Evolutionary conservation across 768 basidiomycete genomes (phyloP), one percentile per base, ranked within the genome.

Genomic region (Suillus placidus): DNA sequence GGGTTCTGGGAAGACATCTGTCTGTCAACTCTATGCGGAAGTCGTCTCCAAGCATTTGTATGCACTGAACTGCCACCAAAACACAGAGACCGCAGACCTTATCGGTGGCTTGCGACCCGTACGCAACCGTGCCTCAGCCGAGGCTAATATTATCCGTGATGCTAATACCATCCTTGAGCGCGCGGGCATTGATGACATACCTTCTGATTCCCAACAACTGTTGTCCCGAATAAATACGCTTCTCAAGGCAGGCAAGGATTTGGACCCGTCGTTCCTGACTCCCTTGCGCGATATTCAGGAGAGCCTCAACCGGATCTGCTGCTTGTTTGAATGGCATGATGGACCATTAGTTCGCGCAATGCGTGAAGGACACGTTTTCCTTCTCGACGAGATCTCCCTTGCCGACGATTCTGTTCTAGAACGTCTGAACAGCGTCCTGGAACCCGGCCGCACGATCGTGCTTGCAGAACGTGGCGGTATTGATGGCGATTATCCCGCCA

Each of bases 371-470:
- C 88, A 91, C 69, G 83, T 97, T 4, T 91, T 99, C 70, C 82
- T 99, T 8, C 85, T 99, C 35, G 97, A 99, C 73, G 97, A 99
- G 73, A 95, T 99, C 18, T 99, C 97, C 1, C 82, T 99, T 14
- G 97, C 96, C 1, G 97, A 99, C 74, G 97, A 99, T 74, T 98
- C 97, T 0, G 97, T 99, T 12, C 87, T 99, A 4, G 97, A 99
- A 75, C 88, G 97, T 49, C 83, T 99, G 60, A 99, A 99, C 75
- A 97, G 95, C 67, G 97, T 97, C 14, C 83, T 99, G n/a, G 97
- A 99, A 74, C 90, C 95, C 8, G 88, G 85, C 0, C 85, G 97
- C 38, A 91, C 88, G 0, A 87, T 99, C 37, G 92, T 97, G 6
- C 85, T 99, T 14, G 97, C 97, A 1, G 97, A 99, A 76, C 91